These are phyloP conservation scores for Quercus engelmannii DNA, from an alignment of 306 rosid genomes.

Conservation along the genomic window DNA sequence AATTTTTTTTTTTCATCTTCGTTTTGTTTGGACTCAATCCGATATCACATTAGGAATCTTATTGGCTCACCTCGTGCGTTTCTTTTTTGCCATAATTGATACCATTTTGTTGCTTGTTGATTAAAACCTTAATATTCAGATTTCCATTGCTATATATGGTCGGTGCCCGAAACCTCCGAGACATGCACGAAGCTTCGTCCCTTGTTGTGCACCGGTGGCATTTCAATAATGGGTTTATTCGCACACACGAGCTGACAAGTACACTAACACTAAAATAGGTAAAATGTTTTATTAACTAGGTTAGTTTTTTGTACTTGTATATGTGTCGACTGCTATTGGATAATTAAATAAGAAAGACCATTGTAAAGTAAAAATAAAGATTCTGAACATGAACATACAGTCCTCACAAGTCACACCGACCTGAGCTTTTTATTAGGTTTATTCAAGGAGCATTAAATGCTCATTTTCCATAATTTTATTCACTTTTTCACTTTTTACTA, in stretches of 20 bases:
- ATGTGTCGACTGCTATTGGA: no score
- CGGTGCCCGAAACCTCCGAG: slow-evolving; percentile 56
- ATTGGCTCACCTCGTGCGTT: slow-evolving; percentile 50
- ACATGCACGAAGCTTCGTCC: slow-evolving; percentile 60
- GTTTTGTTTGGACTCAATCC: slow-evolving; percentile 23
- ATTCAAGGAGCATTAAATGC: no score
- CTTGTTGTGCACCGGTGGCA: slow-evolving; percentile 4
- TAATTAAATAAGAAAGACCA: background rate
- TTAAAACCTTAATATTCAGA: slow-evolving; percentile 1
- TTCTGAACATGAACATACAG: no score
- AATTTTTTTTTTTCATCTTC: background rate
- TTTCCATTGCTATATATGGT: slow-evolving; percentile 28
- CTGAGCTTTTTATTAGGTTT: no score
- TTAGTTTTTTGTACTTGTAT: background rate
- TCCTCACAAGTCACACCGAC: no score
- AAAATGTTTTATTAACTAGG: background rate
- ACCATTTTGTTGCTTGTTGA: background rate
- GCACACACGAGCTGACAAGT: slow-evolving; percentile 25
- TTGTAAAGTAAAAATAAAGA: background rate
- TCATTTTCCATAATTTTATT: no score
- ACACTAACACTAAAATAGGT: background rate
- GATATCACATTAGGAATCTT: slow-evolving; percentile 39
- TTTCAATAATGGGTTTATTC: background rate
- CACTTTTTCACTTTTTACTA: no score
- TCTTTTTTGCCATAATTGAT: slow-evolving; percentile 28